These are phyloP conservation scores for Fragilaria radians DNA, from an alignment of 108 stramenopile species.

Conservation along the genomic window DNA sequence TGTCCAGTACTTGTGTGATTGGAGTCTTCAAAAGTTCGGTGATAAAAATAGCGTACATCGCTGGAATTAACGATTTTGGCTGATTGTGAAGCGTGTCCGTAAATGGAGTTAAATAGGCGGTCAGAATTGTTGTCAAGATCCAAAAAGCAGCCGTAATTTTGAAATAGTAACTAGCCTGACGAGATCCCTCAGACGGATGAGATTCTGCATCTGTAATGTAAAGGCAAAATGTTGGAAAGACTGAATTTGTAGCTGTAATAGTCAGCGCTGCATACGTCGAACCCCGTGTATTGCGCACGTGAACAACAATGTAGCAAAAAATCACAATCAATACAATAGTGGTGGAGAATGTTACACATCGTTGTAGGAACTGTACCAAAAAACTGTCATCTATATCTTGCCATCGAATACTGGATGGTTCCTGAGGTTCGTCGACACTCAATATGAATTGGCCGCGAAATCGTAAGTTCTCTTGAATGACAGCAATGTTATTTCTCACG, in stretches of 20 bases:
- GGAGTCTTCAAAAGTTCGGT: slow-evolving; percentile 11
- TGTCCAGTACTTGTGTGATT: slow-evolving; percentile 8
- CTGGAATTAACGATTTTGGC: not conserved
- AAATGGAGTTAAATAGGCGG: slow-evolving; percentile 12
- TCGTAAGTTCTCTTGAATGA: slow-evolving; percentile 26
- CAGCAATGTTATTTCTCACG: slow-evolving; percentile 6
- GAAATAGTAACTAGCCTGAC: slow-evolving; percentile 14
- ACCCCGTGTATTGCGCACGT: slow-evolving; percentile 28
- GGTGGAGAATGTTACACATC: slow-evolving; percentile 24
- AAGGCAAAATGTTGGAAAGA: not conserved
- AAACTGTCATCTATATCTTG: slow-evolving; percentile 54
- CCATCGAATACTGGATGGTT: slow-evolving; percentile 76
- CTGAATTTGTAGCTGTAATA: slow-evolving; percentile 5
- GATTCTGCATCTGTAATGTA: slow-evolving; percentile 8
- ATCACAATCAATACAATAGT: slow-evolving; percentile 24
- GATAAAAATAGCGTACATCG: slow-evolving; percentile 9
- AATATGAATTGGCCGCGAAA: slow-evolving; percentile 54
- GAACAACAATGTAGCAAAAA: slow-evolving; percentile 19
- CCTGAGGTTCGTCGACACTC: slow-evolving; percentile 64
- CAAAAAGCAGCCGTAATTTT: slow-evolving; percentile 19
- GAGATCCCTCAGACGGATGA: slow-evolving; percentile 12
- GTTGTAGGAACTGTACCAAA: slow-evolving; percentile 4
- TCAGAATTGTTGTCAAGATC: slow-evolving; percentile 20
- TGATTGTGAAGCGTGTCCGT: slow-evolving; percentile 12
- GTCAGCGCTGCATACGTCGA: slow-evolving; percentile 1